These are phyloP conservation scores for Metschnikowia hibisci DNA, from an alignment of 805 yeast species.

Conservation along the genomic window DNA sequence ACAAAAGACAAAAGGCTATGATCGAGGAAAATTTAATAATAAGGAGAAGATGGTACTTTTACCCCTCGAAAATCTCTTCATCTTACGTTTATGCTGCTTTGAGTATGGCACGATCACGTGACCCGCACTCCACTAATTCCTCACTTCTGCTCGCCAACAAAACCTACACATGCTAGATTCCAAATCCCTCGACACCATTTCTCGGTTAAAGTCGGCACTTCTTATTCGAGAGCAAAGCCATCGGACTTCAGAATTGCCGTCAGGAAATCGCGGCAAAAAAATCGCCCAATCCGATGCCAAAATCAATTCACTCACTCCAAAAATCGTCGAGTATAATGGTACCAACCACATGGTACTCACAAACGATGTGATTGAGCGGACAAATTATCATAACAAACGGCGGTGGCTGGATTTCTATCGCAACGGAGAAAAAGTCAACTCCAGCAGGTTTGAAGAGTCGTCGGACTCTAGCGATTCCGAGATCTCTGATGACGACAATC, in stretches of 20 bases:
- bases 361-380: constrained; percentile 31
- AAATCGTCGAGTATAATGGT: constrained; percentile 40
- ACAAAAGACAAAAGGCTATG: neutral
- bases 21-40: too few species aligned
- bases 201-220: constrained; percentile 37
- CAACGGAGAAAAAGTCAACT: neutral
- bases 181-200: constrained; percentile 35
- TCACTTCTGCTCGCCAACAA: neutral
- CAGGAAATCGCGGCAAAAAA: constrained; percentile 33
- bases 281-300: constrained; percentile 16
- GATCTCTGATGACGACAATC: constrained; percentile 15
- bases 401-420: constrained; percentile 32
- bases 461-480: constrained; percentile 4
- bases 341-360: constrained; percentile 32
- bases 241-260: constrained; percentile 10
- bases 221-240: constrained; percentile 16
- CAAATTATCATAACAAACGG: constrained; percentile 28
- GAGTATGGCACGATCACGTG: neutral
- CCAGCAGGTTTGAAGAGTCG: neutral
- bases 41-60: too few species aligned
- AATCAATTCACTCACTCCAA: constrained; percentile 24
- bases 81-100: neutral
- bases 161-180: constrained; percentile 31
- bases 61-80: neutral
- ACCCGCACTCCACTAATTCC: neutral